These are phyloP conservation scores for Lentinula aciculospora DNA, from an alignment of 768 basidiomycete species.

Conservation along the genomic window DNA sequence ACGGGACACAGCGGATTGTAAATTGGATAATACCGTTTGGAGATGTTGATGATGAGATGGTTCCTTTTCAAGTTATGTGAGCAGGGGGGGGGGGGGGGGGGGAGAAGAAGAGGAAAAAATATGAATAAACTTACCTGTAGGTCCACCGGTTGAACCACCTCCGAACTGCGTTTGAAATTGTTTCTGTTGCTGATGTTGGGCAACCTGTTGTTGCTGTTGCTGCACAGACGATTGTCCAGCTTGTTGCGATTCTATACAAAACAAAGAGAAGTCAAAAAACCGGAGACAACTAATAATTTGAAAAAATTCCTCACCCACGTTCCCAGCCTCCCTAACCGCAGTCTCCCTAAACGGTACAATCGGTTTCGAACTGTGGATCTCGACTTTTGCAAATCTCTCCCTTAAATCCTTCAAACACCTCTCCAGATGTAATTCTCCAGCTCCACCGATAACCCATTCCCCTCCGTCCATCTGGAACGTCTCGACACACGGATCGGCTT, in stretches of 20 bases:
- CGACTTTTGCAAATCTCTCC: slow-evolving; percentile 90
- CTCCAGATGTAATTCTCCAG: slow-evolving; percentile 96
- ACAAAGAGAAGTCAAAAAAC: neutral
- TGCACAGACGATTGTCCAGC: neutral
- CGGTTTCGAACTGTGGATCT: slow-evolving; percentile 89
- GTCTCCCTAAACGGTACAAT: slow-evolving; percentile 99
- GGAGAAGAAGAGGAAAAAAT: too few relatives aligned
- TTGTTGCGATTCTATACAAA: neutral
- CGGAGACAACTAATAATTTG: neutral
- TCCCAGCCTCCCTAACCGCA: slow-evolving; percentile 60
- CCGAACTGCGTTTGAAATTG: slow-evolving; percentile 2
- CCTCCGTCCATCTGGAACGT: slow-evolving; percentile 97
- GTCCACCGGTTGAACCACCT: neutral
- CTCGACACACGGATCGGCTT: slow-evolving; percentile 96
- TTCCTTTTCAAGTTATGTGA: slow-evolving; percentile 63
- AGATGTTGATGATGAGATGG: slow-evolving; percentile 62
- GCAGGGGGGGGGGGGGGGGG: too few relatives aligned
- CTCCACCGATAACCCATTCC: slow-evolving; percentile 94
- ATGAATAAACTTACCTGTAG: neutral
- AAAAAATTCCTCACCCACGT: slow-evolving; percentile 9
- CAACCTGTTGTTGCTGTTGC: neutral
- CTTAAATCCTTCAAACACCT: slow-evolving; percentile 94
- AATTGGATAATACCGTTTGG: slow-evolving; percentile 54
- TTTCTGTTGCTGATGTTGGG: neutral
- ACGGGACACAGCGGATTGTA: slow-evolving; percentile 74